phyloP scores from a whole-genome alignment of 768 basidiomycete genomes.

The Leccinum variicolor region DNA sequence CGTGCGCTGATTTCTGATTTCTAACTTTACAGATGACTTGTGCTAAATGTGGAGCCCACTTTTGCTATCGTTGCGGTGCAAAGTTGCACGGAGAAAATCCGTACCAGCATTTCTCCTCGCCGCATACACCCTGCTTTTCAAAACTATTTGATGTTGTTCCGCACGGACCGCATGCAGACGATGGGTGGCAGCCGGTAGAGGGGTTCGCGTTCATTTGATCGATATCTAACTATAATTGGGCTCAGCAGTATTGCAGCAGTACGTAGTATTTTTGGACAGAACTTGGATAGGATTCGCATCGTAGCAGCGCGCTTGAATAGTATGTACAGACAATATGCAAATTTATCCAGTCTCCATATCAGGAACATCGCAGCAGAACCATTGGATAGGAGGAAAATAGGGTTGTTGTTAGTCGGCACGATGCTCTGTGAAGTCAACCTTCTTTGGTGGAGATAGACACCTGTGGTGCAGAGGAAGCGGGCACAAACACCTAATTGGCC shows the following conservation, averaged over 20 bases:
- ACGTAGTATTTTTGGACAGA: background rate
- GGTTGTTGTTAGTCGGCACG: background rate
- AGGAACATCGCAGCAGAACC: background rate
- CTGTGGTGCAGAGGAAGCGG: background rate
- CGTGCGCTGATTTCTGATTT: background rate
- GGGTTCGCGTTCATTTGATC: constrained; percentile 30
- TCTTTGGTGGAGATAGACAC: background rate
- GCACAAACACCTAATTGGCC: background rate
- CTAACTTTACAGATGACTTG: constrained; percentile 64
- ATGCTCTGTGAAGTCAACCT: background rate
- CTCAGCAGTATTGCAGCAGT: background rate
- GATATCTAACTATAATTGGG: background rate
- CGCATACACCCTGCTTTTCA: constrained; percentile 51
- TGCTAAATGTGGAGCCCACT: constrained; percentile 69
- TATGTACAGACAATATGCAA: no score
- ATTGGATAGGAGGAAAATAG: background rate
- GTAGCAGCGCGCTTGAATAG: no score
- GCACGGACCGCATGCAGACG: constrained; percentile 21
- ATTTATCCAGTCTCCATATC: background rate
- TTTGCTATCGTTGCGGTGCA: constrained; percentile 76
- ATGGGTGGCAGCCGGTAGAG: constrained; percentile 49
- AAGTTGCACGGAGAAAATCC: constrained; percentile 49
- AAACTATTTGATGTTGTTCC: constrained; percentile 59
- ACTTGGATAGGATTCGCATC: background rate
- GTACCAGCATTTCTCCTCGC: constrained; percentile 65